Evolutionary conservation across 805 yeast genomes (phyloP), one percentile per base, ranked within the genome.

Genomic region (Starmerella vitae): DNA sequence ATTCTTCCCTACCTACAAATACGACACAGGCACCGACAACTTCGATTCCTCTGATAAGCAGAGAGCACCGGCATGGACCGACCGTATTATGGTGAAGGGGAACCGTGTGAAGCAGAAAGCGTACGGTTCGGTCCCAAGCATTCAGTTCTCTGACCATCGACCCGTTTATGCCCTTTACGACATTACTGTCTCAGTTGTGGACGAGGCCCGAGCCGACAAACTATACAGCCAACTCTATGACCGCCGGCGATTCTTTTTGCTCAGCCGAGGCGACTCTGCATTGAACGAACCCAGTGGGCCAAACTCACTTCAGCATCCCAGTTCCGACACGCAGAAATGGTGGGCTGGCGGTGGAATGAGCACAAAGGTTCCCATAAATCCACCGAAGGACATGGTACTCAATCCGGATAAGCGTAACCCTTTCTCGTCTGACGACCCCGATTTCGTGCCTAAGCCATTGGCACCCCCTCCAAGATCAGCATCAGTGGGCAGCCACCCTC

Each of bases 41-140:
- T 91, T 86, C 56, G 97, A 88, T 57, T 68, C 93, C 1, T 78
- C 93, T 9, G 98, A 88, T 50, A 88, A 88, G 56, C 88, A 78
- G 46, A 69, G 98, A 50, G 76, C 82, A 3, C 98, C 98, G 1
- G 79, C 95, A 0, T 88, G 97, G 96, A 88, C 97, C 0, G 98
- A 88, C 58, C 66, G 98, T 53, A 78, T 83, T 39, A 62, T 88
- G 34, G 77, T 68, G 51, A 66, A 68, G 43, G 84, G 93, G 28
- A 57, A 64, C 3, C 61, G 61, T 14, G 27, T 49, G 15, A 41
- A 38, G 35, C 51, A 85, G 30, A 60, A 65, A 30, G 91, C 83
- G 34, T 91, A 91, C 56, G 71, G 75, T 39, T 71, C 78, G 36
- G 74, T 76, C 1, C 72, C 72, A 48, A 60, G 59, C 18, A 58